Percentiles rank a stretch among this genome's conserved stretches.
Conservation (phyloP, 108 stramenopile genomes). For the Fragilaria radians region DNA sequence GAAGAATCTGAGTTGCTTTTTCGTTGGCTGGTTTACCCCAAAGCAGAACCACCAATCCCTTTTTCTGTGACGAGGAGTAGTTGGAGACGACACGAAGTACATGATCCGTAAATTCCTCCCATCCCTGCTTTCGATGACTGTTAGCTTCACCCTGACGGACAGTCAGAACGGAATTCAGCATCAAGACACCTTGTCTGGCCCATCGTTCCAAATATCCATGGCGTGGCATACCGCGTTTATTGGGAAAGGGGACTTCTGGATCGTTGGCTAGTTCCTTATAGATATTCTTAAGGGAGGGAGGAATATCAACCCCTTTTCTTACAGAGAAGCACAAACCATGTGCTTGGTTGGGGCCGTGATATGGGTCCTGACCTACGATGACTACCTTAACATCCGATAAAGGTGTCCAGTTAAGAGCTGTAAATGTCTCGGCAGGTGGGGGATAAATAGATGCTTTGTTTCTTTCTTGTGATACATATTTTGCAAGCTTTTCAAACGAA, state of each 20-base stretch:
- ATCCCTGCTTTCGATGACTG: conserved; percentile 88
- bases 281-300: conserved; percentile 94
- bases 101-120: conserved; percentile 94
- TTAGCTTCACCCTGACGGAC: conserved; percentile 87
- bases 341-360: conserved; percentile 89
- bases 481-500: conserved; percentile 9
- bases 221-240: conserved; percentile 25
- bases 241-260: conserved; percentile 10
- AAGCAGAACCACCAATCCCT: conserved; percentile 90
- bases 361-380: conserved; percentile 99
- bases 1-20: conserved; percentile 21
- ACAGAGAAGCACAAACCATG: conserved; percentile 91
- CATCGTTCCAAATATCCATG: conserved; percentile 77
- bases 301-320: conserved; percentile 53
- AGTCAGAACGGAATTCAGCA: conserved; percentile 95
- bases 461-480: conserved; percentile 22
- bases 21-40: conserved; percentile 95
- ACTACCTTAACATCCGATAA: conserved; percentile 78
- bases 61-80: not conserved
- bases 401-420: conserved; percentile 87
- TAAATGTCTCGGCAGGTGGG: conserved; percentile 70
- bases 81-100: conserved; percentile 53
- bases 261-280: conserved; percentile 74
- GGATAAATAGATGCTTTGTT: conserved; percentile 66
- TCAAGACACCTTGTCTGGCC: conserved; percentile 94